Evolutionary conservation across 139 green algal species (phyloP).

Genomic region (Chlorella sorokiniana): DNA sequence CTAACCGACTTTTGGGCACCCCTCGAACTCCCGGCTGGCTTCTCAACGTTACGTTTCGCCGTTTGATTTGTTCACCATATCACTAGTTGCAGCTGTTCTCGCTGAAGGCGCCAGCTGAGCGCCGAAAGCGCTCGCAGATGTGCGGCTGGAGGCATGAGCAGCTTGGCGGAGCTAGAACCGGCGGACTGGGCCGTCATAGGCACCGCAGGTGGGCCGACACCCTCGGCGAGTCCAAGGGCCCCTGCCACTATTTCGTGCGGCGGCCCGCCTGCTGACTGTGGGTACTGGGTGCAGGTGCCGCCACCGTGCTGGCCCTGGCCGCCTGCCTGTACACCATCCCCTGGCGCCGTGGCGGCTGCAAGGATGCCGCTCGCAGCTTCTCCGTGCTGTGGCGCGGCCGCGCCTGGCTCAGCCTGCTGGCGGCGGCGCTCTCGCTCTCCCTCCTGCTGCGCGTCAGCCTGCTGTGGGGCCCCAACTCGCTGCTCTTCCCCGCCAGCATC

Average conservation of each 20-base stretch:
- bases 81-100: too few species aligned
- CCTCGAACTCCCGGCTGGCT: too few species aligned
- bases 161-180: not conserved
- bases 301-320: not conserved
- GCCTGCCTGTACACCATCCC: slow-evolving; percentile 8
- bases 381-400: slow-evolving; percentile 20
- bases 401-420: slow-evolving; percentile 6
- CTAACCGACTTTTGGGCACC: too few species aligned
- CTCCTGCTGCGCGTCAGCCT: slow-evolving; percentile 39
- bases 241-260: not conserved
- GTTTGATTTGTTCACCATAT: too few species aligned
- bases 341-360: slow-evolving; percentile 6
- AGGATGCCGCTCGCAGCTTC: slow-evolving; percentile 14
- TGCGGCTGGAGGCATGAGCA: not conserved
- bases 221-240: not conserved
- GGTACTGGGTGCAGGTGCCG: not conserved
- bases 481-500: slow-evolving; percentile 12
- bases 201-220: not conserved
- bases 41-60: too few species aligned
- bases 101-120: too few species aligned
- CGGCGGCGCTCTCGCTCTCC: not conserved
- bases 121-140: too few species aligned
- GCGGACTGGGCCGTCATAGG: slow-evolving; percentile 25
- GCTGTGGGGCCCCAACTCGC: slow-evolving; percentile 40
- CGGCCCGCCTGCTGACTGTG: not conserved